Base-by-base conservation (phyloP, 805 yeast species). In the Dipodascus geniculatus region DNA sequence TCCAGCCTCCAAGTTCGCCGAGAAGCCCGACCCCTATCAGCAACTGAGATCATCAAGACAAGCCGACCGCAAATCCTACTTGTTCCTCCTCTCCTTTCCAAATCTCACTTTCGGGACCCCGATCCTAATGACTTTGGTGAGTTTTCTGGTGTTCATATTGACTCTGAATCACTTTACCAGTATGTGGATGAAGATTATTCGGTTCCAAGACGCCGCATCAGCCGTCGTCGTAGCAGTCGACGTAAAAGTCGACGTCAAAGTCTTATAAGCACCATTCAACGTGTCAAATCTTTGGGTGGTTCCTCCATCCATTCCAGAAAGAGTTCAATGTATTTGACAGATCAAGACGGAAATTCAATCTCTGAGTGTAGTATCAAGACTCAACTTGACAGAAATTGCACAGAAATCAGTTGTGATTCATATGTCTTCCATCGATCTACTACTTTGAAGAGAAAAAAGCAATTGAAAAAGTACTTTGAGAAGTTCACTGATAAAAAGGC, bases 391-490 rank as follows among this genome's bases (percentile, higher is more conserved):
- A 38, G 20, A n/a, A 38, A 38, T 38, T 14, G 11, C 8, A 38
- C 44, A 6, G 44, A 38, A 38, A 17, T 14, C 4, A 38, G 44
- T 17, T 3, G 6, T 17, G 14, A 4, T 38, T 38, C 44, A 38
- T n/a, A 14, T n/a, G 19, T 38, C 6, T n/a, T 35, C 23, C 52
- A 60, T 14, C 33, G 33, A 28, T 28, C 33, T 28, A 28, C 33
- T 48, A 38, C 48, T 42, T 14, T 42, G 22, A 42, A 42, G 22
- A 42, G 22, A 20, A 42, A 42, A 20, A 17, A 17, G 9, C 22
- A 42, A 20, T 8, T 48, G 4, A 38, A 38, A 38, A 38, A 38
- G 44, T 17, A 38, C 20, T n/a, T 38, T n/a, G 20, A 38, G 4
- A 38, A 38, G 6, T 17, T 6, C 20, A 14, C 44, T 14, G 8